Evolutionary conservation across 306 rosid species (phyloP).

Genomic region (Cicer chorassanicum): DNA sequence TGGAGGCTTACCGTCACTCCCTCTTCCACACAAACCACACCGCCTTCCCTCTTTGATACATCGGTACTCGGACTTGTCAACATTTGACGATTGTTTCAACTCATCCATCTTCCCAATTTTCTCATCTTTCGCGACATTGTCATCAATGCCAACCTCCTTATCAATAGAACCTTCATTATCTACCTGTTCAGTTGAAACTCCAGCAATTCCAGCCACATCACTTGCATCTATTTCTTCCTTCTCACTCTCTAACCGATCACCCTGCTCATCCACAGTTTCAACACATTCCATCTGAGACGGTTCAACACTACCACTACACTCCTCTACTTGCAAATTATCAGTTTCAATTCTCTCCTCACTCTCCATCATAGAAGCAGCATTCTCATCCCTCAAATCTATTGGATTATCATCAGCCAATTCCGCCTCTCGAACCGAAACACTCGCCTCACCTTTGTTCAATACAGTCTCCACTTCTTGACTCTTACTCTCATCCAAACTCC

Average conservation of each 20-base stretch:
- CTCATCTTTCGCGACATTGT: conserved; percentile 45
- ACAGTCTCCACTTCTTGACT: conserved; percentile 49
- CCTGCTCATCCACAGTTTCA: conserved; percentile 46
- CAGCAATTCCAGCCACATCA: conserved; percentile 52
- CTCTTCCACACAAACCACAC: conserved; percentile 98
- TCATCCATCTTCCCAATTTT: conserved; percentile 43
- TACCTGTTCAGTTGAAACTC: conserved; percentile 41
- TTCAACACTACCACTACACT: conserved; percentile 46
- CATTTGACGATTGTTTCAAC: conserved; percentile 46
- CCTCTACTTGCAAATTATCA: conserved; percentile 49
- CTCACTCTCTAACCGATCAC: conserved; percentile 50
- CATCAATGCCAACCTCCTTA: conserved; percentile 51
- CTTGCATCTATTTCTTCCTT: conserved; percentile 54
- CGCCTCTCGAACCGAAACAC: conserved; percentile 33
- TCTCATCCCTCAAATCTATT: conserved; percentile 46
- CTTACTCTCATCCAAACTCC: conserved; percentile 47
- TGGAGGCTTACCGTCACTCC: conserved; percentile 88
- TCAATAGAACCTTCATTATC: conserved; percentile 53
- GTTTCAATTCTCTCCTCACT: conserved; percentile 48
- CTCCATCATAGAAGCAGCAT: conserved; percentile 32
- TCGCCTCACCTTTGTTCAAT: conserved; percentile 43
- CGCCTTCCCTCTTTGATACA: conserved; percentile 80
- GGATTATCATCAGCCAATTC: conserved; percentile 42
- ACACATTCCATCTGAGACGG: conserved; percentile 42
- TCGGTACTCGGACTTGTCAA: conserved; percentile 49